phyloP scores from a whole-genome alignment of 1,284 basidiomycete species.

The Neonothopanus nambi region DNA sequence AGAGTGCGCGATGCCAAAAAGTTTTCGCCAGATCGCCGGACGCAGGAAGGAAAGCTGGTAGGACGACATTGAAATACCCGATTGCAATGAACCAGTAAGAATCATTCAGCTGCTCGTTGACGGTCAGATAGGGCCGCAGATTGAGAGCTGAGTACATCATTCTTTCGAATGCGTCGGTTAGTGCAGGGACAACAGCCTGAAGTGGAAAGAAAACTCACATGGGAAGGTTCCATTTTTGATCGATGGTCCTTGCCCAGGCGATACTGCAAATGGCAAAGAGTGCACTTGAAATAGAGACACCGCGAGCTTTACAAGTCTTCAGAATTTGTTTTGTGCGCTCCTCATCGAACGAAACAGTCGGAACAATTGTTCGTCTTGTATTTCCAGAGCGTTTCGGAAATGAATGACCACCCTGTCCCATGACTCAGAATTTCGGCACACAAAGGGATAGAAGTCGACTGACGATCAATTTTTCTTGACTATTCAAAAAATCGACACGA shows the following conservation, averaged over 20 bases:
- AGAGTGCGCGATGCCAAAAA: conserved; percentile 76
- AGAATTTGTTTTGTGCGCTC: conserved; percentile 59
- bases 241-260: conserved; percentile 61
- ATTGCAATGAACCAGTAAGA: conserved; percentile 80
- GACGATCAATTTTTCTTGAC: conserved; percentile 53
- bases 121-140: conserved; percentile 59
- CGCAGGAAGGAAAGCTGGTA: conserved; percentile 64
- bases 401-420: conserved; percentile 59
- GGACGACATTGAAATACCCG: conserved; percentile 78
- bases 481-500: conserved; percentile 56
- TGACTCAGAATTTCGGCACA: conserved; percentile 8
- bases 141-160: conserved; percentile 84
- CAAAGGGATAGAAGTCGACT: conserved; percentile 16
- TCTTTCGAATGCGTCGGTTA: conserved; percentile 30
- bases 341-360: conserved; percentile 57
- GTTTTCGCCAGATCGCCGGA: conserved; percentile 37
- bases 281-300: conserved; percentile 74
- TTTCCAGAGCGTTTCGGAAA: conserved; percentile 53
- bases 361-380: conserved; percentile 62
- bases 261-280: conserved; percentile 76
- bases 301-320: conserved; percentile 64
- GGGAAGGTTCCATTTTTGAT: conserved; percentile 50
- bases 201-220: conserved; percentile 39
- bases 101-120: conserved; percentile 43
- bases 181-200: neutral